These are phyloP conservation scores for Rossbeevera mucosa DNA, from an alignment of 768 basidiomycete genomes.

Conservation along the genomic window DNA sequence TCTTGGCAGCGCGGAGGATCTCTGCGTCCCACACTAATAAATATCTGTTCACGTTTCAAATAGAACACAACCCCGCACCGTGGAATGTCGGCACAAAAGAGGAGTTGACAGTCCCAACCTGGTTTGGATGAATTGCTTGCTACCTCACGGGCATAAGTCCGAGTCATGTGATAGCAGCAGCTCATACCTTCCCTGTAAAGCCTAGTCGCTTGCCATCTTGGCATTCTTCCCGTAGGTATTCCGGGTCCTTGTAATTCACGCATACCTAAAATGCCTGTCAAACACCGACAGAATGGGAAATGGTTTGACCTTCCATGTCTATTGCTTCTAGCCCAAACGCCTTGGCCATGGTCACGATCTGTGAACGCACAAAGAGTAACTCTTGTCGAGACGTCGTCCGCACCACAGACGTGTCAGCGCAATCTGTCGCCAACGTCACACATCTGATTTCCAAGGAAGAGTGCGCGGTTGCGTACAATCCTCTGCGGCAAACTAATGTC, in stretches of 20 bases:
- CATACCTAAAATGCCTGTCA: slow-evolving; percentile 55
- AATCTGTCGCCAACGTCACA: slow-evolving; percentile 49
- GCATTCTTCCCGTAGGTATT: slow-evolving; percentile 68
- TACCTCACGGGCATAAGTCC: slow-evolving; percentile 26
- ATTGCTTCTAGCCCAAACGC: slow-evolving; percentile 82
- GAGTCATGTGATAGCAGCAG: neutral
- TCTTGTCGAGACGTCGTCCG: slow-evolving; percentile 73
- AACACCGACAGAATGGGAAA: neutral
- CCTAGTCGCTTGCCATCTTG: slow-evolving; percentile 76
- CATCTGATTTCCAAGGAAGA: neutral
- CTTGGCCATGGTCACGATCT: slow-evolving; percentile 76
- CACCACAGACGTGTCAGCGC: slow-evolving; percentile 81
- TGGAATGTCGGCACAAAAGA: slow-evolving; percentile 71
- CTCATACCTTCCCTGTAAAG: slow-evolving; percentile 83
- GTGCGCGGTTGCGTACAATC: slow-evolving; percentile 56
- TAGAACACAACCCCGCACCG: slow-evolving; percentile 39
- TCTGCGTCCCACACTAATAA: slow-evolving; percentile 38
- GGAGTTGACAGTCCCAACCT: slow-evolving; percentile 71
- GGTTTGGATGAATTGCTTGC: slow-evolving; percentile 94
- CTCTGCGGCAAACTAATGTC: slow-evolving; percentile 82
- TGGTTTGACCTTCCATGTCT: slow-evolving; percentile 66
- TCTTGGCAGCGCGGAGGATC: slow-evolving; percentile 69
- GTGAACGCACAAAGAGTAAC: slow-evolving; percentile 77
- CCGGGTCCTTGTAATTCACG: slow-evolving; percentile 75
- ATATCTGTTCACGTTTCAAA: neutral